Evolutionary conservation across 2,329 filamentous ascomycete species (phyloP).

Genomic region (Alternaria tenuissima): DNA sequence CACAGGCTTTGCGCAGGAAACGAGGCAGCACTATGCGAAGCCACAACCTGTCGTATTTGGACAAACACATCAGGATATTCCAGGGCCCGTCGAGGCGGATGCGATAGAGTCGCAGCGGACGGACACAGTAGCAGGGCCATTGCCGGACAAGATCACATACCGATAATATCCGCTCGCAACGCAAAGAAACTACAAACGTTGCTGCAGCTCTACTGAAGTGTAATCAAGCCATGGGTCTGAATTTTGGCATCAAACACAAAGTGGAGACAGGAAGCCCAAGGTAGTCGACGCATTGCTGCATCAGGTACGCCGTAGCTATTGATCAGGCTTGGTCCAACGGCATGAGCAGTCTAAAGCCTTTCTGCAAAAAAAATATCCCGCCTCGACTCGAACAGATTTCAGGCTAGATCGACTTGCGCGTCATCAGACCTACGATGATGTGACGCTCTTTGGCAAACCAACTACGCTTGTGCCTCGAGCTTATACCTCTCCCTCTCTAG

Average conservation of each 20-base stretch:
- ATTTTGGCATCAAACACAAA: neutral
- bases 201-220: neutral
- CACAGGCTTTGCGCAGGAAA: conserved; percentile 10
- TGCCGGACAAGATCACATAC: conserved; percentile 38
- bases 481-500: neutral
- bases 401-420: neutral
- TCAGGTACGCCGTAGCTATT: neutral
- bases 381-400: neutral
- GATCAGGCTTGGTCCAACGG: neutral
- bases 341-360: neutral
- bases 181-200: neutral
- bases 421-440: neutral
- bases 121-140: conserved; percentile 9
- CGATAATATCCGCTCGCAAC: conserved; percentile 14
- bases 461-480: neutral
- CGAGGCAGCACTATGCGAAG: conserved; percentile 5
- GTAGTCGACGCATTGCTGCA: neutral
- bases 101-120: conserved; percentile 21
- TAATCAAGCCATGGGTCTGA: neutral
- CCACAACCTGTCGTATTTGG: conserved; percentile 8
- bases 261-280: neutral
- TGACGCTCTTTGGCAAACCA: neutral
- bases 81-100: conserved; percentile 18
- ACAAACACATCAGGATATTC: neutral
- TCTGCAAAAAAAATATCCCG: neutral